phyloP scores from a whole-genome alignment of 2,329 filamentous ascomycete genomes.

The Nemania sp. region DNA sequence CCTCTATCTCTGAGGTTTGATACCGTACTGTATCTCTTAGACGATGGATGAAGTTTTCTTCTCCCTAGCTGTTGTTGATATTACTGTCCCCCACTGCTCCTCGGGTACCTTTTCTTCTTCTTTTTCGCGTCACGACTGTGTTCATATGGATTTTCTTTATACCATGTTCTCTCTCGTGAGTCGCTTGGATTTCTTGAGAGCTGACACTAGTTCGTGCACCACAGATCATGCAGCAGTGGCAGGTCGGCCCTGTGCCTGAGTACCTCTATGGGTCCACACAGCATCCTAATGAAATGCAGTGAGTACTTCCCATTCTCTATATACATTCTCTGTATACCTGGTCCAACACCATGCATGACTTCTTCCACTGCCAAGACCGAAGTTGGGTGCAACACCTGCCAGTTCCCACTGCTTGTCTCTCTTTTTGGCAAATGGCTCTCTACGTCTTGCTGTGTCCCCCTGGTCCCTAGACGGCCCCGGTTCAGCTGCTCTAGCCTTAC shows the following conservation, averaged over 20 bases:
- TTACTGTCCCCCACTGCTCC: too few species aligned
- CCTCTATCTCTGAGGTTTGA: background rate
- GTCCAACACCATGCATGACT: slow-evolving; percentile 21
- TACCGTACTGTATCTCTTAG: too few species aligned
- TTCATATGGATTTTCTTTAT: background rate
- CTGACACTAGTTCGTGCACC: slow-evolving; percentile 40
- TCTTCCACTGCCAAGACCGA: slow-evolving; percentile 17
- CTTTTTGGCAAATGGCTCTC: slow-evolving; percentile 7
- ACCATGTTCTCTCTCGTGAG: background rate
- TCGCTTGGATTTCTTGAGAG: slow-evolving; percentile 24
- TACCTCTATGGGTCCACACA: slow-evolving; percentile 59
- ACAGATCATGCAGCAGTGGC: slow-evolving; percentile 65
- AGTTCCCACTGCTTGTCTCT: slow-evolving; percentile 18
- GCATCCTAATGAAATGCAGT: slow-evolving; percentile 62
- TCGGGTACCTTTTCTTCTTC: background rate
- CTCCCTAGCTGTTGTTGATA: too few species aligned
- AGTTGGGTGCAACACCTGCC: slow-evolving; percentile 16
- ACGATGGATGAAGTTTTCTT: background rate
- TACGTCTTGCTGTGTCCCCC: slow-evolving; percentile 14
- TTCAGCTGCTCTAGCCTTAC: slow-evolving; percentile 17
- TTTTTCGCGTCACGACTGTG: background rate
- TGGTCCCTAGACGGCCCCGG: slow-evolving; percentile 8
- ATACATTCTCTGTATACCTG: slow-evolving; percentile 34
- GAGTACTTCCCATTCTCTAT: slow-evolving; percentile 56
- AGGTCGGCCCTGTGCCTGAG: slow-evolving; percentile 64